Evolutionary conservation across 768 basidiomycete species (phyloP), one percentile per base, ranked within the genome.

Genomic region (Kwoniella pini): DNA sequence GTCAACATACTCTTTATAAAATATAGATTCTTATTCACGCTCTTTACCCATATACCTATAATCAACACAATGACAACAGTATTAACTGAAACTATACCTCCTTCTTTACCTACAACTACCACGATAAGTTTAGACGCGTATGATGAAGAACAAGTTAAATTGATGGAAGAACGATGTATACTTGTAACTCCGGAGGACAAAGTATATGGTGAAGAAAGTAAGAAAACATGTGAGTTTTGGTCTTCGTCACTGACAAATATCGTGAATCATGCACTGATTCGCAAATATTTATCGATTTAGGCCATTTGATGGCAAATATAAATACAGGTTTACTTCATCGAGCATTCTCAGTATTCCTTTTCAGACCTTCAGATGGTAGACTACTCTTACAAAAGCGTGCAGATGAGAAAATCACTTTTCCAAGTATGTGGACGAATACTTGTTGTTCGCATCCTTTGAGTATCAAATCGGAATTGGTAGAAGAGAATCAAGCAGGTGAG

Each of bases 381-480:
- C 84, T 99, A 17, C 82, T 99, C 26, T 84, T 99, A 44, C 96
- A 99, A 77, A 91, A 92, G 79, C 86, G 96, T 36, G 96, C 96
- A 19, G 83, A 87, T n/a, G 93, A 95, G 81, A 99, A 99, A 82
- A 99, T 99, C 75, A 99, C 96, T 6, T 99, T 99, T 81, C 96
- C 96, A 4, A 84, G 90, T 70, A 93, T 97, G 93, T 99, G 96
- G 96, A 99, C 96, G 30, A 99, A 99, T 80, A 98, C 96, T 7
- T 99, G 96, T 78, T 99, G 95, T 81, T 93, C 91, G 22, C 95
- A 99, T 76, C 95, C 95, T 17, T 82, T 99, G 50, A 74, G 72
- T 39, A 76, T 76, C 53, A 69, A 62, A 30, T 87, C 90, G 69
- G 96, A 98, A 80, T 90, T 92, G 67, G 88, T 87, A 63, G 84